Percentiles rank a stretch among this genome's conserved stretches.
Evolutionary conservation across 2,329 filamentous ascomycete genomes (phyloP).

Genomic region (Fusarium sp.): DNA sequence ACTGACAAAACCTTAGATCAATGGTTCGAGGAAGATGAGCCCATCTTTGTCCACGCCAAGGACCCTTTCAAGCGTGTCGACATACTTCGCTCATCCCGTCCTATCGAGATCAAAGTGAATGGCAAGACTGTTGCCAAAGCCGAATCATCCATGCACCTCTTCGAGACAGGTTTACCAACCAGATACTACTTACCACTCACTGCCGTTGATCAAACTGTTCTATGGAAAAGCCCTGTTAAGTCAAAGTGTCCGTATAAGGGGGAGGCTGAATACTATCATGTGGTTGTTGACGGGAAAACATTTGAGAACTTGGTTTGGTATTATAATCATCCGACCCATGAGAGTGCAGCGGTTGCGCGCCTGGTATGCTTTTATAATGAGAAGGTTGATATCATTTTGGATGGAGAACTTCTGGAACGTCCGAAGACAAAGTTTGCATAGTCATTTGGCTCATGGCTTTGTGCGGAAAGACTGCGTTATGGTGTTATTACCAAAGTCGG

Average conservation of each 20-base stretch:
- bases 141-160: constrained; percentile 61
- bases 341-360: constrained; percentile 66
- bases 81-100: constrained; percentile 65
- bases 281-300: constrained; percentile 58
- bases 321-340: constrained; percentile 66
- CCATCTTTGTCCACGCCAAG: constrained; percentile 71
- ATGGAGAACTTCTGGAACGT: constrained; percentile 56
- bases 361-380: constrained; percentile 75
- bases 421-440: constrained; percentile 45
- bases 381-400: constrained; percentile 71
- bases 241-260: constrained; percentile 76
- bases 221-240: constrained; percentile 62
- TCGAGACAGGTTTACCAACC: constrained; percentile 69
- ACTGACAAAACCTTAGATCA: constrained; percentile 44
- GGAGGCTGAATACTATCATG: constrained; percentile 69
- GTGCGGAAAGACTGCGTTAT: not conserved
- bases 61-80: constrained; percentile 75
- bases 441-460: not conserved
- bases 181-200: constrained; percentile 70
- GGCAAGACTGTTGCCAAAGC: constrained; percentile 61
- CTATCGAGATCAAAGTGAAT: constrained; percentile 60
- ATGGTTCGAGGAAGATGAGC: constrained; percentile 67
- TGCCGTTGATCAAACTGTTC: constrained; percentile 56
- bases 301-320: constrained; percentile 70
- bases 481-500: not conserved